Conservation (phyloP, 352 stramenopile species). For the Phytophthora cajani region DNA sequence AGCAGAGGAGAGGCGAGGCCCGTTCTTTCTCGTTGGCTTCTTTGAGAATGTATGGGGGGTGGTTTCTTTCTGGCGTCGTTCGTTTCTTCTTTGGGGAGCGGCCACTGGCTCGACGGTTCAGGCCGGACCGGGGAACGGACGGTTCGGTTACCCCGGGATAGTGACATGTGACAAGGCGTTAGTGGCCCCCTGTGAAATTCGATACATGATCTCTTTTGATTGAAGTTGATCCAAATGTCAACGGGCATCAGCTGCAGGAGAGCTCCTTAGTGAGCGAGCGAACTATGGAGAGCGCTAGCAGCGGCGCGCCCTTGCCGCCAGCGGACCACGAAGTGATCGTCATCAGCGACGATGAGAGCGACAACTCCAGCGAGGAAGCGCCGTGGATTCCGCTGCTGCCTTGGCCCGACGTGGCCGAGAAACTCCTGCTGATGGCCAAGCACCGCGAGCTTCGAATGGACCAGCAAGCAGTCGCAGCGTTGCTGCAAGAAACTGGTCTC, state of each 20-base stretch:
- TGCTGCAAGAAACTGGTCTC: constrained; percentile 21
- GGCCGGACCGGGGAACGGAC: constrained; percentile 8
- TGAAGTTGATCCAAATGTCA: constrained; percentile 17
- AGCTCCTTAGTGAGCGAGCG: too few relatives aligned
- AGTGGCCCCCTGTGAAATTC: constrained; percentile 13
- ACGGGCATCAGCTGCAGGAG: background rate
- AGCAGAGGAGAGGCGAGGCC: background rate
- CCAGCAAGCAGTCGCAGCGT: background rate
- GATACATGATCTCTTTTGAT: constrained; percentile 7
- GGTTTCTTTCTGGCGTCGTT: constrained; percentile 22
- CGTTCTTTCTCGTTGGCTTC: constrained; percentile 13
- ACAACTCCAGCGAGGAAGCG: background rate
- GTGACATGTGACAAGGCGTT: constrained; percentile 17
- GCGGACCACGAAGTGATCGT: constrained; percentile 28
- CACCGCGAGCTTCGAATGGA: constrained; percentile 22
- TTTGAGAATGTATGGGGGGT: constrained; percentile 34
- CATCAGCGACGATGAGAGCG: constrained; percentile 19
- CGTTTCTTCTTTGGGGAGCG: constrained; percentile 20
- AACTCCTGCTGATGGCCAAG: constrained; percentile 26
- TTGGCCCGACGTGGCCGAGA: constrained; percentile 20
- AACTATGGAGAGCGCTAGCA: background rate
- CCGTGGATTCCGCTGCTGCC: constrained; percentile 3
- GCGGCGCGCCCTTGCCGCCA: background rate
- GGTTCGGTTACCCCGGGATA: constrained; percentile 32
- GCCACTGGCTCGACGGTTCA: constrained; percentile 43